A percentile compares a stretch with the other conserved stretches of the same genome.
Conservation (phyloP, 345 rosid genomes). For the Iberis pinnata region DNA sequence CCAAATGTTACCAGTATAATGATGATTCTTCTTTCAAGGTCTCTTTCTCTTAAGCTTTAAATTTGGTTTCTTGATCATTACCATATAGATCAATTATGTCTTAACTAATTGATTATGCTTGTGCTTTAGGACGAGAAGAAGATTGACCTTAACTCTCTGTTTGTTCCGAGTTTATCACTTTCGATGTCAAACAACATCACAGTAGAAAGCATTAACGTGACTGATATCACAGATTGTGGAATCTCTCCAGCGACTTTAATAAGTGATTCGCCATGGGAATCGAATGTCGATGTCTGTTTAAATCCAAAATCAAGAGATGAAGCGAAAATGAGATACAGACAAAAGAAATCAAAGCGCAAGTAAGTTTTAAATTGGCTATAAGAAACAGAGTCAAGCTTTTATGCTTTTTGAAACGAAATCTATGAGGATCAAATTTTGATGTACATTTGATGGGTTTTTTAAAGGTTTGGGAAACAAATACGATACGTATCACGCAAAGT, state of each 20-base stretch:
- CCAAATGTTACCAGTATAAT: too few relatives aligned
- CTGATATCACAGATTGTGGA: constrained; percentile 62
- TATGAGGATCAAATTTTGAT: background rate
- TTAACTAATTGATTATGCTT: too few relatives aligned
- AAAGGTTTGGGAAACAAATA: constrained; percentile 82
- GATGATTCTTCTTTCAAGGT: background rate
- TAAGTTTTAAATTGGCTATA: constrained; percentile 20
- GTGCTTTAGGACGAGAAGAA: constrained; percentile 26
- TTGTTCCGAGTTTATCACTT: constrained; percentile 43
- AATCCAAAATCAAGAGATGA: constrained; percentile 57
- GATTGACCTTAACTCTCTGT: constrained; percentile 31
- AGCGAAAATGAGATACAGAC: constrained; percentile 76
- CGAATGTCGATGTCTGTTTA: constrained; percentile 40
- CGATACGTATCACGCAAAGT: constrained; percentile 94
- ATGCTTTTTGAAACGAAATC: background rate
- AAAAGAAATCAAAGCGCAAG: constrained; percentile 72
- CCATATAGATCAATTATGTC: too few relatives aligned
- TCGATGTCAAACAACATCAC: constrained; percentile 55
- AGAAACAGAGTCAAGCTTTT: background rate
- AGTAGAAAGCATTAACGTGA: constrained; percentile 44
- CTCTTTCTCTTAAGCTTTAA: background rate
- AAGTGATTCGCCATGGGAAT: constrained; percentile 65
- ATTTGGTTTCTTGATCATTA: background rate
- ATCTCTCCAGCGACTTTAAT: constrained; percentile 42
- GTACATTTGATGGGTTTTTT: background rate